phyloP scores from a whole-genome alignment of 148 eudicot species.

The Fagopyrum homotropicum region DNA sequence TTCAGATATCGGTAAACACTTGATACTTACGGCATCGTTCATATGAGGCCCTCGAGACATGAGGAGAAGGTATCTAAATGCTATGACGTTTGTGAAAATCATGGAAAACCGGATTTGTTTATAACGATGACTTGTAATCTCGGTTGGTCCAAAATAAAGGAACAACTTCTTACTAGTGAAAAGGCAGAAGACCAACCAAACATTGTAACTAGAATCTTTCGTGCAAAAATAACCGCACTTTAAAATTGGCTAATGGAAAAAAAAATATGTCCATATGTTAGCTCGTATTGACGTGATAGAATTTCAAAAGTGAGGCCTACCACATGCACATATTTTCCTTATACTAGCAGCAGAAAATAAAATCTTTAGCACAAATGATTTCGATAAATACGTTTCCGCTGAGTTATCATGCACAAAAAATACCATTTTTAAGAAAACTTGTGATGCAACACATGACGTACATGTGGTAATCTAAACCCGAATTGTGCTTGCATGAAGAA shows the following conservation, averaged over 20 bases:
- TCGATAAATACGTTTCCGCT: background rate
- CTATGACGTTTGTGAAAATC: no score
- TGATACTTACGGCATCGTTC: background rate
- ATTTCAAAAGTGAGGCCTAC: background rate
- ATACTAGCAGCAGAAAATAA: background rate
- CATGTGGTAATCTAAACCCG: background rate
- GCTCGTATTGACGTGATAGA: background rate
- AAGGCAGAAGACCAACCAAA: background rate
- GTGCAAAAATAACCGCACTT: background rate
- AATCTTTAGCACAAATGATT: background rate
- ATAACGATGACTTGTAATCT: no score
- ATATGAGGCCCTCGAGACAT: background rate
- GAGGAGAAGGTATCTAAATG: no score
- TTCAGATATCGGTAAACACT: background rate
- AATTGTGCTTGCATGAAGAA: background rate
- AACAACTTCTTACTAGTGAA: background rate
- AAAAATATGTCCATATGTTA: background rate
- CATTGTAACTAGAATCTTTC: background rate
- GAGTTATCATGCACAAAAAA: background rate
- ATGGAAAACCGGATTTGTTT: no score
- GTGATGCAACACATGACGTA: background rate
- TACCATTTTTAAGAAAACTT: background rate
- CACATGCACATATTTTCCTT: background rate
- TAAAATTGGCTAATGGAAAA: no score
- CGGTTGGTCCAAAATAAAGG: background rate